Evolutionary conservation across 1,284 basidiomycete genomes (phyloP).

Genomic region (Cutaneotrichosporon dermatis): DNA sequence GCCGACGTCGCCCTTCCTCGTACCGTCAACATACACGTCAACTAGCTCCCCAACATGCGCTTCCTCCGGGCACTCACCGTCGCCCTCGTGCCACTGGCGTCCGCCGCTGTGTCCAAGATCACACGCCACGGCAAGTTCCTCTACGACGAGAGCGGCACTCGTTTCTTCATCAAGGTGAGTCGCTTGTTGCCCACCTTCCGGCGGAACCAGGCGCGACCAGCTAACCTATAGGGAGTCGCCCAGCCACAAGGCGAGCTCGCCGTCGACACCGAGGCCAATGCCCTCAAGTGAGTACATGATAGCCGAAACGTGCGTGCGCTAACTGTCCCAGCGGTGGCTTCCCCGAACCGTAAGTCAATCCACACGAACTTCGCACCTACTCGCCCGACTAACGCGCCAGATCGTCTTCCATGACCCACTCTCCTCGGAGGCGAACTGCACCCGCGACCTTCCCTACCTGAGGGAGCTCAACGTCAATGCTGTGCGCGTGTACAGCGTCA

Average conservation of each 20-base stretch:
- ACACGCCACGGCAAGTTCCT: conserved; percentile 60
- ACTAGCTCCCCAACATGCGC: conserved; percentile 5
- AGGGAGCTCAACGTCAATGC: conserved; percentile 56
- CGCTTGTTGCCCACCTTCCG: no score
- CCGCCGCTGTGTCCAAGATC: conserved; percentile 39
- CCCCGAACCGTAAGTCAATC: conserved; percentile 57
- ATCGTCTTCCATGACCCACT: conserved; percentile 62
- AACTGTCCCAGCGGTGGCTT: conserved; percentile 53
- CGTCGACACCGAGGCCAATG: conserved; percentile 53
- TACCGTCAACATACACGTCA: no score
- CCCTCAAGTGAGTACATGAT: conserved; percentile 41
- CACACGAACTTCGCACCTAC: background rate
- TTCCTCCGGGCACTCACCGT: conserved; percentile 11
- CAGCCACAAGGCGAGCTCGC: conserved; percentile 69
- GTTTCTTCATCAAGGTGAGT: conserved; percentile 76
- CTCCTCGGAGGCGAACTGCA: conserved; percentile 62
- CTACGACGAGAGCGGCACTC: conserved; percentile 62
- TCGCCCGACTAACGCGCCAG: conserved; percentile 7
- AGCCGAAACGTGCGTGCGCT: background rate
- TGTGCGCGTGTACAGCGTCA: conserved; percentile 78
- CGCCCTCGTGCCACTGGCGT: conserved; percentile 19
- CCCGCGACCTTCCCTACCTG: conserved; percentile 72
- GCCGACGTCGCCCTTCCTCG: no score
- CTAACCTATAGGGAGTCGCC: conserved; percentile 60
- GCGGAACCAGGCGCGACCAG: background rate